These are phyloP conservation scores for Nicotiana tabacum DNA, from an alignment of 257 asterid species.

Conservation along the genomic window DNA sequence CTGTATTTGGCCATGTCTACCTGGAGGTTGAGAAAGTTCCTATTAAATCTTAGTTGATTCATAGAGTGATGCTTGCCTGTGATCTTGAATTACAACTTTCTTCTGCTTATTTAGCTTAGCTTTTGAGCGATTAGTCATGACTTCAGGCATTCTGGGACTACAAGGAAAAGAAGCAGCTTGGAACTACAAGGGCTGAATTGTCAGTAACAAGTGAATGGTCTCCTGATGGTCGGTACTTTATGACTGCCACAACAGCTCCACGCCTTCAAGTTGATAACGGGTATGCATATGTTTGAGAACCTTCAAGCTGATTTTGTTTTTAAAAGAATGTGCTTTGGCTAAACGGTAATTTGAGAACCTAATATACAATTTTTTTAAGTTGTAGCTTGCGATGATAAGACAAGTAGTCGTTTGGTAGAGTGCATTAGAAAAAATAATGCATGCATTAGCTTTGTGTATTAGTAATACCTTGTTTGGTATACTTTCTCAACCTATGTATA, in stretches of 20 bases:
- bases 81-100: not conserved
- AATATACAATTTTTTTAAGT: not conserved
- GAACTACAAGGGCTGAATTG: constrained; percentile 76
- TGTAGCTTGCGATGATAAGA: not conserved
- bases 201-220: constrained; percentile 99
- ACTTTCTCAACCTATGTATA: too few species aligned
- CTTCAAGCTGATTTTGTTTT: not conserved
- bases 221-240: constrained; percentile 84
- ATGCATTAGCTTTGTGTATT: too few species aligned
- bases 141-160: constrained; percentile 91
- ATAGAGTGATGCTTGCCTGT: not conserved
- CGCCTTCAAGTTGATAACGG: constrained; percentile 97
- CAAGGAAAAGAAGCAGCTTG: constrained; percentile 64
- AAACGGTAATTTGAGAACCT: not conserved
- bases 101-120: not conserved
- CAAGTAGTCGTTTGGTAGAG: not conserved
- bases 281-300: constrained; percentile 35
- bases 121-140: not conserved
- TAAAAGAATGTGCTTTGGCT: not conserved
- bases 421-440: not conserved
- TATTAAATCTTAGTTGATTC: not conserved
- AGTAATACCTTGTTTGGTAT: too few species aligned
- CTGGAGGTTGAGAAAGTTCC: not conserved
- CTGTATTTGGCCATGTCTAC: constrained; percentile 2
- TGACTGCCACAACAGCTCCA: constrained; percentile 99